phyloP scores from a whole-genome alignment of 345 rosid species.

The Brassica rapa region DNA sequence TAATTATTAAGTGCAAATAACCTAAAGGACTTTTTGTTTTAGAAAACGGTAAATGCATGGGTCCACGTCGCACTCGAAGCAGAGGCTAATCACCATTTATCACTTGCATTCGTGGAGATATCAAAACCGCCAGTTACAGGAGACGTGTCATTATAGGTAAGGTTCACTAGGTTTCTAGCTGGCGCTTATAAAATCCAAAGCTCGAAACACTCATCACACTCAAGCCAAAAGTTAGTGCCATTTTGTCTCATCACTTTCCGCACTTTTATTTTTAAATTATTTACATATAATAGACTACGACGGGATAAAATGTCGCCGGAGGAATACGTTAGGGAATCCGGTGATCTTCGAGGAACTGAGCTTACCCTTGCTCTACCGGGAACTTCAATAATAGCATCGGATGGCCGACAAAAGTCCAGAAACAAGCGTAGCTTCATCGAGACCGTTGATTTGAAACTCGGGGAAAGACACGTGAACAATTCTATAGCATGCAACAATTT shows the following conservation, averaged over 20 bases:
- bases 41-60: slow-evolving; percentile 3
- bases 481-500: slow-evolving; percentile 5
- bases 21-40: neutral
- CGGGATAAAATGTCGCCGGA: slow-evolving; percentile 34
- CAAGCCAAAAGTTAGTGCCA: slow-evolving; percentile 26
- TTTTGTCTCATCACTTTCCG: slow-evolving; percentile 31
- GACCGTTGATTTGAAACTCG: slow-evolving; percentile 49
- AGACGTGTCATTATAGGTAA: slow-evolving; percentile 45
- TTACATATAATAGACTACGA: neutral
- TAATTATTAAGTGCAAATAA: neutral
- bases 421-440: slow-evolving; percentile 53
- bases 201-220: slow-evolving; percentile 14
- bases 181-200: slow-evolving; percentile 21
- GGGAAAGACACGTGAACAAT: slow-evolving; percentile 2
- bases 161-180: slow-evolving; percentile 26
- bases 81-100: slow-evolving; percentile 26
- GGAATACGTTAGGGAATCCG: slow-evolving; percentile 34
- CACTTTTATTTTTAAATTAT: neutral
- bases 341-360: slow-evolving; percentile 53
- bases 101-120: slow-evolving; percentile 45
- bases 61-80: slow-evolving; percentile 17
- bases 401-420: slow-evolving; percentile 38
- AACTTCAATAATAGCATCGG: slow-evolving; percentile 24
- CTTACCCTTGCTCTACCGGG: slow-evolving; percentile 68
- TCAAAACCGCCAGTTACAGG: slow-evolving; percentile 36